These are phyloP conservation scores for Monilinia fructigena DNA, from an alignment of 2,329 filamentous ascomycete species.

Conservation along the genomic window DNA sequence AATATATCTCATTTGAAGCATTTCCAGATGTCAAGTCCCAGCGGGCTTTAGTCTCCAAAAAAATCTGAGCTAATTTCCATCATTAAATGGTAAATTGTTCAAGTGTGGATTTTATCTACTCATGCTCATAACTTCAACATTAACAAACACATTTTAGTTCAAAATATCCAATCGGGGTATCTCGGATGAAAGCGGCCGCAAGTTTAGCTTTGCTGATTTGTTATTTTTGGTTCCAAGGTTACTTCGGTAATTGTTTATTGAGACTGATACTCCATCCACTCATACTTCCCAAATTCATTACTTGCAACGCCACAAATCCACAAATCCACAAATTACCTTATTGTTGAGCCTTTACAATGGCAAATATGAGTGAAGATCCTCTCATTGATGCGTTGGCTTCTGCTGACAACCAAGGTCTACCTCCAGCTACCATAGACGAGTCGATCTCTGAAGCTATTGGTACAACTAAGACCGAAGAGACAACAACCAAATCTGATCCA, in stretches of 20 bases:
- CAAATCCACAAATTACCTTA: neutral
- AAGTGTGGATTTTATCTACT: slow-evolving; percentile 2
- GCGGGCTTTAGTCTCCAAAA: neutral
- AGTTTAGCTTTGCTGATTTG: neutral
- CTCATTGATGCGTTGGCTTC: neutral
- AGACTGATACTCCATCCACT: neutral
- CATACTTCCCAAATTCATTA: neutral
- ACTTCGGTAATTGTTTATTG: slow-evolving; percentile 13
- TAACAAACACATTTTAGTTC: slow-evolving; percentile 1
- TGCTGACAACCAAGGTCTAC: neutral
- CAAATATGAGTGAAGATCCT: slow-evolving; percentile 20
- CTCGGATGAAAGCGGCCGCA: slow-evolving; percentile 4
- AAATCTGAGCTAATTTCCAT: neutral
- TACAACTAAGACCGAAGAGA: slow-evolving; percentile 16
- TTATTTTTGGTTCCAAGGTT: slow-evolving; percentile 8
- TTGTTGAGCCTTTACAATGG: slow-evolving; percentile 23
- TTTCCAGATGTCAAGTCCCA: neutral
- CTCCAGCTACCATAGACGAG: slow-evolving; percentile 26
- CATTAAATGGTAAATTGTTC: neutral
- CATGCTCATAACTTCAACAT: neutral
- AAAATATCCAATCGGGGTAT: neutral
- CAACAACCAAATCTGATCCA: slow-evolving; percentile 22
- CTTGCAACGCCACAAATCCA: slow-evolving; percentile 4
- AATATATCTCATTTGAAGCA: slow-evolving; percentile 1
- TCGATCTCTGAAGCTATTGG: slow-evolving; percentile 23